Percentiles rank a stretch among this genome's conserved stretches.
phyloP scores from a whole-genome alignment of 169 alveolate genomes.

The Plasmodium knowlesi region DNA sequence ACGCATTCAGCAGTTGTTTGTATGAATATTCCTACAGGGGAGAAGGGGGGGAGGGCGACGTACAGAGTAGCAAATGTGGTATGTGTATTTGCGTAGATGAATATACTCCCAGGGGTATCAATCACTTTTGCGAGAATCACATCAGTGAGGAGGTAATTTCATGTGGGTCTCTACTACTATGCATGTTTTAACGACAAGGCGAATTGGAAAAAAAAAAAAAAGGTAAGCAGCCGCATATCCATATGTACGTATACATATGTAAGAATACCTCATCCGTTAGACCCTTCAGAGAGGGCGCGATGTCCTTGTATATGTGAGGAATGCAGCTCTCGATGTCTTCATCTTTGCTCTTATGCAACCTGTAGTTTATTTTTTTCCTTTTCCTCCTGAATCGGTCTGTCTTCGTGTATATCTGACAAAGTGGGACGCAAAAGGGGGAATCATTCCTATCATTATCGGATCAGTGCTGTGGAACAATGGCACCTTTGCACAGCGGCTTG shows the following conservation, averaged over 20 bases:
- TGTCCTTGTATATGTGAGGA: slow-evolving; percentile 68
- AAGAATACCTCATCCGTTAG: slow-evolving; percentile 61
- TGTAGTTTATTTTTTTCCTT: slow-evolving; percentile 22
- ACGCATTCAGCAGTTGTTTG: slow-evolving; percentile 57
- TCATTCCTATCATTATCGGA: background rate
- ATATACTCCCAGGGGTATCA: background rate
- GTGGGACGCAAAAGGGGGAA: background rate
- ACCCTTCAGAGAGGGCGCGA: slow-evolving; percentile 59
- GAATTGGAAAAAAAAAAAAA: background rate
- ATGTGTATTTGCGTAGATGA: background rate
- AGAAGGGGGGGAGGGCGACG: background rate
- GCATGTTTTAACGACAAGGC: background rate
- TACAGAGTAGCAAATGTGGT: background rate
- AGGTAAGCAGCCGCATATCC: background rate
- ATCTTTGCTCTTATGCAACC: slow-evolving; percentile 37
- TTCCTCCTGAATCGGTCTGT: slow-evolving; percentile 44
- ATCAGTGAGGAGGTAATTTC: background rate
- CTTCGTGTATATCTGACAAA: slow-evolving; percentile 38
- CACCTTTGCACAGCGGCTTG: background rate
- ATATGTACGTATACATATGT: background rate
- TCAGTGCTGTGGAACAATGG: background rate
- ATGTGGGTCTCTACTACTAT: background rate
- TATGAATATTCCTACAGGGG: slow-evolving; percentile 61
- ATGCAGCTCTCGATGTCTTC: slow-evolving; percentile 49
- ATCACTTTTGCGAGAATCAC: background rate